Evolutionary conservation across 805 yeast genomes (phyloP).

Genomic region (Kockiozyma suomiensis): DNA sequence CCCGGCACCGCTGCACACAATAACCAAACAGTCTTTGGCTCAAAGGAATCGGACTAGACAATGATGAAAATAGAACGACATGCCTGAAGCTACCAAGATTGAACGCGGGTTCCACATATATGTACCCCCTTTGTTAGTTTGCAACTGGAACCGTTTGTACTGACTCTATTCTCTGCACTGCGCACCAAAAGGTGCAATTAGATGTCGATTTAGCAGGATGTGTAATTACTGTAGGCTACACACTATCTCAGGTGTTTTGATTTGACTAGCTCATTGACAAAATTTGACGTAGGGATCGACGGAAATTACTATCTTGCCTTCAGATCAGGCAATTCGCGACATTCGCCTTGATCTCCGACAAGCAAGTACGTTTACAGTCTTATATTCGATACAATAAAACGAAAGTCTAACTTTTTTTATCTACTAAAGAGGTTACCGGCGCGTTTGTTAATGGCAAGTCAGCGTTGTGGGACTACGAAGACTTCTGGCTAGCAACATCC

Average conservation of each 20-base stretch:
- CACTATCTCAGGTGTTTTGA: neutral
- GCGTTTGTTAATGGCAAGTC: conserved; percentile 67
- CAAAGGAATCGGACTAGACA: neutral
- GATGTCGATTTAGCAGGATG: conserved; percentile 24
- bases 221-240: conserved; percentile 14
- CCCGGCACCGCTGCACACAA: no score
- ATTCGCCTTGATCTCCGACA: conserved; percentile 82
- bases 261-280: neutral
- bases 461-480: conserved; percentile 59
- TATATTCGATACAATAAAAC: neutral
- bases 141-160: neutral
- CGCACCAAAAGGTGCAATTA: conserved; percentile 30
- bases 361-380: conserved; percentile 41
- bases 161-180: conserved; percentile 19
- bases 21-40: no score
- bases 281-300: conserved; percentile 59
- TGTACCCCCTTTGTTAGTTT: conserved; percentile 11
- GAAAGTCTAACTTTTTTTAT: neutral
- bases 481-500: conserved; percentile 48
- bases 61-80: neutral
- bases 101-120: conserved; percentile 33
- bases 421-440: conserved; percentile 50
- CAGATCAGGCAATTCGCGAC: conserved; percentile 56
- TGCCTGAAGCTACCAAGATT: conserved; percentile 25
- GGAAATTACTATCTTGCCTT: conserved; percentile 79